A percentile compares a stretch with the other conserved stretches of the same genome.
These are phyloP conservation scores for Buddleja alternifolia DNA, from an alignment of 257 asterid species.

Conservation along the genomic window DNA sequence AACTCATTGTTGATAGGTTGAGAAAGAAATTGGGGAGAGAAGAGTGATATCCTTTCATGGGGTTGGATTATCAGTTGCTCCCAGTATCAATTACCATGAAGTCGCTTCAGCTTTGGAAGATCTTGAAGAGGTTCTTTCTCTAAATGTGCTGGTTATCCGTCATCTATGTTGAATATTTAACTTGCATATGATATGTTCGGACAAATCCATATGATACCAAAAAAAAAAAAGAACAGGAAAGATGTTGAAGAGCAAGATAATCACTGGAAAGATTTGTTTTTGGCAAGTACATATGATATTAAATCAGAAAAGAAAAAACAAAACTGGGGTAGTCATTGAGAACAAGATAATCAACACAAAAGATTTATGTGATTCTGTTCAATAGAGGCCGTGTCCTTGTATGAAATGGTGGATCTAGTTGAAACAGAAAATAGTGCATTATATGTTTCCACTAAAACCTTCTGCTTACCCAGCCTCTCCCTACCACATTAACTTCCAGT, in stretches of 20 bases:
- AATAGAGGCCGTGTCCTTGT: constrained; percentile 2
- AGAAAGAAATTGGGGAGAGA: constrained; percentile 91
- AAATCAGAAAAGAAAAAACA: not conserved
- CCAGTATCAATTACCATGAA: constrained; percentile 53
- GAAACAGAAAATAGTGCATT: not conserved
- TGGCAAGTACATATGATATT: not conserved
- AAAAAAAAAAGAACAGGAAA: not conserved
- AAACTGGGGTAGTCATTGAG: not conserved
- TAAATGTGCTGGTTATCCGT: not conserved
- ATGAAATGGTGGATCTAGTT: not conserved
- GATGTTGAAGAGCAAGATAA: not conserved
- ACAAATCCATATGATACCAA: not conserved
- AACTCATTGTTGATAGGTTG: constrained; percentile 54
- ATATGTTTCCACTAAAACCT: not conserved
- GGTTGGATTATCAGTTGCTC: constrained; percentile 74
- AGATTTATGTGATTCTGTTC: not conserved
- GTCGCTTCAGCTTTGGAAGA: constrained; percentile 53
- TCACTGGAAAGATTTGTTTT: not conserved
- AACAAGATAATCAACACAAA: not conserved
- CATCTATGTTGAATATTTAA: not conserved
- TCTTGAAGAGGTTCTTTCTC: constrained; percentile 67
- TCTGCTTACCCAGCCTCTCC: not conserved
- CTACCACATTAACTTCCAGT: not conserved
- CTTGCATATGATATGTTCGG: not conserved
- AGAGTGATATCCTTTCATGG: constrained; percentile 84